Base-by-base conservation (phyloP, 2,329 filamentous ascomycete genomes). In the Ophiocordyceps australis region DNA sequence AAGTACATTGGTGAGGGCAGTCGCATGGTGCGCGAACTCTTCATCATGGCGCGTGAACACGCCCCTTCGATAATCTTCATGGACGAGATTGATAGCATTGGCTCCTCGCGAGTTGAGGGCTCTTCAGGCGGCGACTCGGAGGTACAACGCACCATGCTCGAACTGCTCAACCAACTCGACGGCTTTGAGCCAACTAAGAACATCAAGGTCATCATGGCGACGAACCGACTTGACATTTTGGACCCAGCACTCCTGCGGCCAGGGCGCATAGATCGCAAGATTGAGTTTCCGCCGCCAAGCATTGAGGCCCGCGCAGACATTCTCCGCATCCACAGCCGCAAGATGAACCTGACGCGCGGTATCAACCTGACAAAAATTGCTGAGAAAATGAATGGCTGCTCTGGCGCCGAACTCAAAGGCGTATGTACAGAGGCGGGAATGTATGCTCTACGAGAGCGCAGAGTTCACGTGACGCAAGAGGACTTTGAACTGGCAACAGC, bases 151-250 rank as follows among this genome's bases (percentile, higher is more conserved):
- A 98, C 89, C 24, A 98, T 98, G 89, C 58, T 98, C 56, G 89
- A 98, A 54, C 64, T 98, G 32, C 72, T 98, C 37, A 98, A 98
- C 59, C 89, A 98, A 62, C 70, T 98, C 32, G 89, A 98, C 48
- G 89, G 89, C 26, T 98, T 98, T 54, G 89, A 95, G 56, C 89
- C 89, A 5, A 95, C 86, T 24, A 98, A 98, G 64, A 95, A 95
- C 57, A 98, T 98, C 72, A 98, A 98, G 57, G 82, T 98, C 51
- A 92, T 98, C 58, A 98, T 98, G 86, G 89, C 89, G 28, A 98
- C 89, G 25, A 98, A 98, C 56, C 80, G 89, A 49, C 69, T 98
- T 35, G 89, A 98, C 43, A 95, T 98, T 36, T 70, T 98, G 24
- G 89, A 98, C 50, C 89, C 89, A 3, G 89, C 89, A 2, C 67